Conservation (phyloP, 78 protist genomes). For the Dictyostelium purpureum region DNA sequence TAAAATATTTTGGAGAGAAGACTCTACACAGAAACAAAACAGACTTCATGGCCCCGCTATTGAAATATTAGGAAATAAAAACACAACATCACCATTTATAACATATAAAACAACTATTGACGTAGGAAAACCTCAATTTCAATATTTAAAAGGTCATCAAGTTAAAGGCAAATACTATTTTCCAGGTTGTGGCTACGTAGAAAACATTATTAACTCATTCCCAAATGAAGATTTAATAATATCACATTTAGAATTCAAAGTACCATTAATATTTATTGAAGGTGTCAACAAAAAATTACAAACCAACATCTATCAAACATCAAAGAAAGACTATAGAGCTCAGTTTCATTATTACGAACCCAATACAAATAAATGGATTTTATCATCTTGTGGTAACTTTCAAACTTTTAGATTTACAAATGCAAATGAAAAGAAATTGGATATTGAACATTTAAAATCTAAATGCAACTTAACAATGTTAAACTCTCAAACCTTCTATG, state of each 20-base stretch:
- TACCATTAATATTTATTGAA: not conserved
- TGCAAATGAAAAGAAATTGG: not conserved
- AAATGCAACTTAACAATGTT: conserved; percentile 14
- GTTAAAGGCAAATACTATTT: conserved; percentile 28
- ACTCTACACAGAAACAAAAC: not conserved
- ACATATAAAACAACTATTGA: conserved; percentile 17
- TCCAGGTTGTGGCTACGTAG: conserved; percentile 58
- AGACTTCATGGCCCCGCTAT: not conserved
- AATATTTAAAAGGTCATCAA: conserved; percentile 49
- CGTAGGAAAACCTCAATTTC: not conserved
- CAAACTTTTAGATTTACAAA: not conserved
- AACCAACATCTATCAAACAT: not conserved
- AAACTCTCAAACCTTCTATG: not conserved
- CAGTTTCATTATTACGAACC: not conserved
- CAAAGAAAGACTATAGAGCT: not conserved
- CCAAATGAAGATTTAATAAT: not conserved
- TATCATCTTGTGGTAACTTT: not conserved
- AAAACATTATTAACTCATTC: conserved; percentile 6
- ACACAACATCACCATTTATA: not conserved
- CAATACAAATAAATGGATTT: not conserved
- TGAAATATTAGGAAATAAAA: not conserved
- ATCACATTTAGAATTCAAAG: conserved; percentile 3
- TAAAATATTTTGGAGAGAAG: not conserved
- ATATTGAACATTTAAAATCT: not conserved
- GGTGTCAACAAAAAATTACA: not conserved